Conservation (phyloP, 169 alveolate genomes). For the Perkinsus marinus region DNA sequence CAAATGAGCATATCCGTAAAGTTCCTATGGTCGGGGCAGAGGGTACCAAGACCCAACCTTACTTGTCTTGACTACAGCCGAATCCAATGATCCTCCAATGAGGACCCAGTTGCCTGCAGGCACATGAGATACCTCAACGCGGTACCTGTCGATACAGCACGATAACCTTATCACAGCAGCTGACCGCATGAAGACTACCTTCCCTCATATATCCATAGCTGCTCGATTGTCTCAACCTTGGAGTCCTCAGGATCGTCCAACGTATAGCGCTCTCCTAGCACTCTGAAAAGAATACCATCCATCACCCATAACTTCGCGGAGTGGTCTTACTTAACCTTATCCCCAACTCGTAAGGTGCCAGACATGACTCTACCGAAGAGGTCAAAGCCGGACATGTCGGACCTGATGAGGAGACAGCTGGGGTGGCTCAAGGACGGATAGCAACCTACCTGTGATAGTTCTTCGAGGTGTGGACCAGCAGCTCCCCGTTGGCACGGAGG, state of each 20-base stretch:
- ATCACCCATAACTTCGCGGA: background rate
- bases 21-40: too few relatives aligned
- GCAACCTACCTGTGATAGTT: constrained; percentile 64
- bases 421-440: background rate
- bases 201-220: constrained; percentile 81
- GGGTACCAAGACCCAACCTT: background rate
- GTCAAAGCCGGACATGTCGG: constrained; percentile 66
- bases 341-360: constrained; percentile 86
- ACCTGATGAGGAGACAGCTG: constrained; percentile 31
- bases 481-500: constrained; percentile 50
- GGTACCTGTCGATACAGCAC: background rate
- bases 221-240: constrained; percentile 61
- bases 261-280: constrained; percentile 82
- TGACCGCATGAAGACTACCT: constrained; percentile 76
- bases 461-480: constrained; percentile 71
- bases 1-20: too few relatives aligned
- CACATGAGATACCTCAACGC: constrained; percentile 6
- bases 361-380: constrained; percentile 89
- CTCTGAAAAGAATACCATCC: constrained; percentile 19
- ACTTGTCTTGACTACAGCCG: background rate
- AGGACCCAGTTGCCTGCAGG: constrained; percentile 30
- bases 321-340: constrained; percentile 48
- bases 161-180: background rate
- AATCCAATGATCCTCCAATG: background rate
- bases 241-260: constrained; percentile 93